Evolutionary conservation across 331 rosid genomes (phyloP).

Genomic region (Phaseolus coccineus): DNA sequence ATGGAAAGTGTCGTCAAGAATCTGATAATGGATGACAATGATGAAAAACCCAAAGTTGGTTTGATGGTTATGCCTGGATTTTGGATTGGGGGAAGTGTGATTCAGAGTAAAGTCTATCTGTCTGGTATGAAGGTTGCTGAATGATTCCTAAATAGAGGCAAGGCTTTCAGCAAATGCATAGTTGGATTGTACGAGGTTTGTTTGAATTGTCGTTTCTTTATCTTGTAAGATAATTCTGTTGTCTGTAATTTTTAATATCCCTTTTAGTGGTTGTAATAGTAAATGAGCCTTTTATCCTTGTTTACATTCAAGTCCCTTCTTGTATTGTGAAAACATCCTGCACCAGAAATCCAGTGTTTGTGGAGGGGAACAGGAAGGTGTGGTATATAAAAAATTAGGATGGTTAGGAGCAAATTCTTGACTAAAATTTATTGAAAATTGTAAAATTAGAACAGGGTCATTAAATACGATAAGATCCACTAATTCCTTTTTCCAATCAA

Average conservation of each 20-base stretch:
- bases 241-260: constrained; percentile 49
- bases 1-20: constrained; percentile 96
- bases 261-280: constrained; percentile 48
- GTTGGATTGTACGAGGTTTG: constrained; percentile 44
- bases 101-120: constrained; percentile 95
- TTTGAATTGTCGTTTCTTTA: constrained; percentile 45
- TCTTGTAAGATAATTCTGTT: constrained; percentile 48
- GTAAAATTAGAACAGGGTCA: too few species aligned
- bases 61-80: constrained; percentile 99
- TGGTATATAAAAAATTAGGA: not conserved
- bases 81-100: constrained; percentile 81
- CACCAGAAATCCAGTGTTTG: constrained; percentile 30
- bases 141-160: constrained; percentile 45
- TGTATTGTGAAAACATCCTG: constrained; percentile 32
- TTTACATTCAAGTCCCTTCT: constrained; percentile 30
- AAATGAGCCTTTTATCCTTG: constrained; percentile 36
- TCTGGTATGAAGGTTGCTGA: constrained; percentile 92
- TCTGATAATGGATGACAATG: constrained; percentile 73
- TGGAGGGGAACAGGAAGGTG: constrained; percentile 28
- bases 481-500: too few species aligned
- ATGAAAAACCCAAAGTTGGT: constrained; percentile 83
- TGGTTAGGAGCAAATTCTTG: too few species aligned
- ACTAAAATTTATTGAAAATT: too few species aligned
- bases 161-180: constrained; percentile 35
- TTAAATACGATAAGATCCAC: too few species aligned